Base-by-base conservation (phyloP, 1,284 basidiomycete species). In the Sphaerobolus stellatus region DNA sequence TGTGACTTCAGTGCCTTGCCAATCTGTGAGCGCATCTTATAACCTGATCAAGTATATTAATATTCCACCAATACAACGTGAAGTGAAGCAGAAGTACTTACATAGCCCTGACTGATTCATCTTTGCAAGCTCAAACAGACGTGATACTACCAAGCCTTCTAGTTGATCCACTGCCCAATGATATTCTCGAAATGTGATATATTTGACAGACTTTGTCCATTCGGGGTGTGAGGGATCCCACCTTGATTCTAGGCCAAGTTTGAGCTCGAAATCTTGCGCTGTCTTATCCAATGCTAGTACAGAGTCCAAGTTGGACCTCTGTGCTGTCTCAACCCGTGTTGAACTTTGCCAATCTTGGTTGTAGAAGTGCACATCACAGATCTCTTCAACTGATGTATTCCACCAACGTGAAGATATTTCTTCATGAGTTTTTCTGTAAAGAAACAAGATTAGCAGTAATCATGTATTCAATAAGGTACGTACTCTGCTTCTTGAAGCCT, bases 61-160 rank as follows among this genome's bases (percentile, higher is more conserved):
- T 6, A 36, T 45, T 31, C 9, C 59, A 34, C 47, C 56, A 50
- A 18, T 57, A 9, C 28, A 16, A 50, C n/a, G n/a, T n/a, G n/a
- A n/a, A n/a, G n/a, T 46, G 3, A 33, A 29, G 5, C 29, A 29
- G 20, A 8, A 47, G 29, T 29, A 40, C 58, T 9, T 30, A 66
- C 66, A 60, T 4, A 54, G 58, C 27, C 57, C 61, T 3, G 61
- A 51, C 7, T 67, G 27, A 52, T 70, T 69, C 31, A 68, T 51
- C 51, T 66, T 69, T 14, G 63, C 48, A 2, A 71, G 55, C 56
- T 71, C 66, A 41, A 71, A 69, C 1, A 71, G 58, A 4, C 64
- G 57, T 49, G 64, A 61, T 1, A 68, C 57, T 20, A 72, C 64
- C 8, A 70, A 64, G 8, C 57, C 25, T 33, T 71, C 64, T 0